Conservation (phyloP, 225 moss, liverwort and hornwort genomes). For the Ulota crispa region DNA sequence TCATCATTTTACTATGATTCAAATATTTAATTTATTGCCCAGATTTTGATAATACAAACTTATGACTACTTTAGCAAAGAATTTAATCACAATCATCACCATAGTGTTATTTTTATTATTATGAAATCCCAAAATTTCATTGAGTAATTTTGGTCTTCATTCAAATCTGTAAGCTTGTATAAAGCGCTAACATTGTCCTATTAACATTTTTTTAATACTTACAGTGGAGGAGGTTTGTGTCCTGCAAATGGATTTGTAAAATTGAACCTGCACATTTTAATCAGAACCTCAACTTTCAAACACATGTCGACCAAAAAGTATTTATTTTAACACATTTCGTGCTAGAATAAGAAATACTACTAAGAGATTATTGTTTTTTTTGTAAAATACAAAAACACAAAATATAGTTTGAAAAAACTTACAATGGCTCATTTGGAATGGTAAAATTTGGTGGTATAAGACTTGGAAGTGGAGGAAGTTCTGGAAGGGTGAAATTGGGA, state of each 20-base stretch:
- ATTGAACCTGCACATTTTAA: constrained; percentile 8
- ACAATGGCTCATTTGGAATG: constrained; percentile 33
- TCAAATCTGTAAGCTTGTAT: neutral
- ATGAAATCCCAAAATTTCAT: neutral
- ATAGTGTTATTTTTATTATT: neutral
- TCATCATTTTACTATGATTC: neutral
- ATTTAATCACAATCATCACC: neutral
- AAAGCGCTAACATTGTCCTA: neutral
- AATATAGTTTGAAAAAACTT: neutral
- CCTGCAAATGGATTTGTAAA: constrained; percentile 19
- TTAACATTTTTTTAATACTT: neutral
- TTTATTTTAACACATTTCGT: too few species aligned
- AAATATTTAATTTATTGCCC: fast-evolving
- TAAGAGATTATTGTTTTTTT: too few species aligned
- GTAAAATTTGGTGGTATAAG: constrained; percentile 32
- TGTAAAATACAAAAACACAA: neutral
- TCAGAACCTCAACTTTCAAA: too few species aligned
- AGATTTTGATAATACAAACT: neutral
- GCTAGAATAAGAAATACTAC: too few species aligned
- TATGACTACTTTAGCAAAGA: neutral
- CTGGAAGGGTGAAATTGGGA: constrained; percentile 9
- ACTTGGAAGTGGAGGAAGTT: neutral
- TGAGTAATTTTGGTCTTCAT: neutral
- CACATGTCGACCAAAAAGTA: too few species aligned
- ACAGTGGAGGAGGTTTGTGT: constrained; percentile 22